These are phyloP conservation scores for Graphilbum sp. DNA, from an alignment of 2,329 filamentous ascomycete genomes.

Conservation along the genomic window DNA sequence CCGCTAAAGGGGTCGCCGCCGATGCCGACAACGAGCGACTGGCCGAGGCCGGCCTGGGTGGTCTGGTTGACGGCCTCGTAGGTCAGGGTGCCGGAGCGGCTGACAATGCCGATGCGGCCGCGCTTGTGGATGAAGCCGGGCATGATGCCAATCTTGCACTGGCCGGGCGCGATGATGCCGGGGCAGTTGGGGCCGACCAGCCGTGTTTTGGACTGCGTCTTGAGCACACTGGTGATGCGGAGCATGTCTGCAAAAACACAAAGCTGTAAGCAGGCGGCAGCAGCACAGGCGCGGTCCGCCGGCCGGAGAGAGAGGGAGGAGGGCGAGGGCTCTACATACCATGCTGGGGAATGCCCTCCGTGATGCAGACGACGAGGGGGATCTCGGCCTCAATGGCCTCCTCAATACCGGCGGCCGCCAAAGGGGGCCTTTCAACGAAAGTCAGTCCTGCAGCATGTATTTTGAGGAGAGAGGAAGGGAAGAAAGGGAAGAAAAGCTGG, in stretches of 20 bases:
- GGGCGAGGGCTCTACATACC: conserved; percentile 42
- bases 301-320: not conserved
- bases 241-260: conserved; percentile 91
- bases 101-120: conserved; percentile 96
- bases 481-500: no score
- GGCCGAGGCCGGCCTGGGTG: conserved; percentile 87
- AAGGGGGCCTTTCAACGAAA: conserved; percentile 47
- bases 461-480: no score
- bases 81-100: conserved; percentile 91
- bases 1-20: conserved; percentile 97
- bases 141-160: conserved; percentile 99
- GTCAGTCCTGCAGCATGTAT: no score
- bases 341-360: conserved; percentile 94
- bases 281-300: no score
- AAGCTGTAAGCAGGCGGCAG: conserved; percentile 5
- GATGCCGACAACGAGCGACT: conserved; percentile 96
- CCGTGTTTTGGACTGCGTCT: conserved; percentile 92
- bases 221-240: conserved; percentile 93
- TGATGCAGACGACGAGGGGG: conserved; percentile 90
- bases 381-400: conserved; percentile 90
- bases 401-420: conserved; percentile 90
- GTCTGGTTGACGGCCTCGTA: conserved; percentile 99
- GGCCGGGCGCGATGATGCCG: conserved; percentile 83
- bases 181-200: conserved; percentile 97
- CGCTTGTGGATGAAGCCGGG: conserved; percentile 99